Conservation (phyloP, 2,329 filamentous ascomycete genomes). For the Phaeosphaeria sp. region DNA sequence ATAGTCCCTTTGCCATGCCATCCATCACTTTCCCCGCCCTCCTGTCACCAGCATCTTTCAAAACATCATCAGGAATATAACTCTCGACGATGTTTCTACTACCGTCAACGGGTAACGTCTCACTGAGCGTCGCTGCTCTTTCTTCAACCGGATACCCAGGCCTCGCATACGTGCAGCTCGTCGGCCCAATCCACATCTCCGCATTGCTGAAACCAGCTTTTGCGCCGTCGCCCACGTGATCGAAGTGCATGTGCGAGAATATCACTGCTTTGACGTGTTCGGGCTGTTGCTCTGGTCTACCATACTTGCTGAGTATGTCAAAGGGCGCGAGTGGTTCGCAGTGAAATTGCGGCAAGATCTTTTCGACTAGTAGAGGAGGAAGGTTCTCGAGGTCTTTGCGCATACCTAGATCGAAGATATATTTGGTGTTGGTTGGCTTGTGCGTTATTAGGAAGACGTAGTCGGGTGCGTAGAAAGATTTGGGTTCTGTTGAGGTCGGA, state of each 20-base stretch:
- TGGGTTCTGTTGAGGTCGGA: constrained; percentile 42
- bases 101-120: constrained; percentile 51
- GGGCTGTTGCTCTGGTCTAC: constrained; percentile 37
- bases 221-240: constrained; percentile 50
- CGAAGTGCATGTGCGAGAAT: constrained; percentile 50
- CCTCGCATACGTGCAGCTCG: constrained; percentile 38
- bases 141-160: constrained; percentile 36
- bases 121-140: constrained; percentile 43
- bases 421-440: constrained; percentile 41
- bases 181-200: constrained; percentile 51
- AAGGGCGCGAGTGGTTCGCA: constrained; percentile 39
- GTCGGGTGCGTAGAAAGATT: constrained; percentile 35
- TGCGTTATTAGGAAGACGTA: constrained; percentile 43
- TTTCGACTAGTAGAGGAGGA: constrained; percentile 51
- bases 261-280: constrained; percentile 51
- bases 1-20: constrained; percentile 30
- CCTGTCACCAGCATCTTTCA: constrained; percentile 28
- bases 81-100: constrained; percentile 52
- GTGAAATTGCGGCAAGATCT: constrained; percentile 50
- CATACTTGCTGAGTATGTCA: constrained; percentile 35
- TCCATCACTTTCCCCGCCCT: constrained; percentile 33
- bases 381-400: constrained; percentile 52
- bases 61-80: constrained; percentile 37
- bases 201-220: constrained; percentile 44
- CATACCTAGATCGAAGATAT: constrained; percentile 63